These are phyloP conservation scores for Friedmanniomyces simplex DNA, from an alignment of 495 filamentous ascomycete species.

Conservation along the genomic window DNA sequence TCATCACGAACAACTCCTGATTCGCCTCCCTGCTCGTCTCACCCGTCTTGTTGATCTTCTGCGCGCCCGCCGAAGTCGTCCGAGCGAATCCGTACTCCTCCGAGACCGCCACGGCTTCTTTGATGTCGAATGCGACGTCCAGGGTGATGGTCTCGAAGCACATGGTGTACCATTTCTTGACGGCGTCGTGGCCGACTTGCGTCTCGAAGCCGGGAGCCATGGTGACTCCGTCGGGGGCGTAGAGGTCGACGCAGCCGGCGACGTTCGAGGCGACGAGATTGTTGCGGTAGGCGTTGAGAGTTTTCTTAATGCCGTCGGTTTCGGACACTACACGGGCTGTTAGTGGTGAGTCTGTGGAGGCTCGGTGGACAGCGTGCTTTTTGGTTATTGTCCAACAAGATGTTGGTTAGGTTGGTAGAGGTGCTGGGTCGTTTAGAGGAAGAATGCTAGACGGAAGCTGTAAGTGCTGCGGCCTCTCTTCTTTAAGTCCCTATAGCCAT, in stretches of 20 bases:
- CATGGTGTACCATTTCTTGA: slow-evolving; percentile 9
- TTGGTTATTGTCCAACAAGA: no score
- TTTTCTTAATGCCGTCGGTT: not conserved
- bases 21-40: slow-evolving; percentile 10
- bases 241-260: slow-evolving; percentile 4
- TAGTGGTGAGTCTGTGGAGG: not conserved
- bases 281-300: slow-evolving; percentile 10
- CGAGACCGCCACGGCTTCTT: slow-evolving; percentile 4
- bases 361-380: no score
- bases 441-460: no score
- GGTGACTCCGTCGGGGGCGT: slow-evolving; percentile 12
- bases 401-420: no score
- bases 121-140: slow-evolving; percentile 9
- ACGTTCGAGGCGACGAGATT: not conserved
- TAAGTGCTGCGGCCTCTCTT: no score
- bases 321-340: not conserved
- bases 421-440: no score
- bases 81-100: slow-evolving; percentile 17
- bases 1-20: slow-evolving; percentile 16
- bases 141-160: slow-evolving; percentile 11
- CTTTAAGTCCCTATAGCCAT: no score
- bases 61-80: slow-evolving; percentile 11
- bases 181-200: slow-evolving; percentile 2
- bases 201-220: slow-evolving; percentile 12
- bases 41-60: slow-evolving; percentile 8